A percentile compares a stretch with the other conserved stretches of the same genome.
phyloP scores from a whole-genome alignment of 2,329 filamentous ascomycete species.

The Cercospora nicotianae region DNA sequence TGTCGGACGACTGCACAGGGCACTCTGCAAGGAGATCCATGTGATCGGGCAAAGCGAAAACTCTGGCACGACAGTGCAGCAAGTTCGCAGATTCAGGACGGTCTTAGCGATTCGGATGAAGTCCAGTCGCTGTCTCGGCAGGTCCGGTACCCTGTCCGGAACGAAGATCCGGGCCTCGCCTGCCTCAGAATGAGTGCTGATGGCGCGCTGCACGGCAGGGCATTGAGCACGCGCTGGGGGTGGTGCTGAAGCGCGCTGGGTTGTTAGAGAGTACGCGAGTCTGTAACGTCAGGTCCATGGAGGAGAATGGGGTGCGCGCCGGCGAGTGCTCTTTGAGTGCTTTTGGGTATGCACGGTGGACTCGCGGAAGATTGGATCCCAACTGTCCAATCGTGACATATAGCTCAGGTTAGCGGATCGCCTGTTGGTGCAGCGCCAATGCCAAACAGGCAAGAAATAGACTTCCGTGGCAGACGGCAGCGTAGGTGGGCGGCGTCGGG shows the following conservation, averaged over 20 bases:
- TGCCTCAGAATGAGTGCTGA: conserved; percentile 15
- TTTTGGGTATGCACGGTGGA: conserved; percentile 3
- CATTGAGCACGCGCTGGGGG: neutral
- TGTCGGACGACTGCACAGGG: conserved; percentile 15
- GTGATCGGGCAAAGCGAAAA: conserved; percentile 20
- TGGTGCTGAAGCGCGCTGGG: neutral
- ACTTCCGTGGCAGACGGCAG: neutral
- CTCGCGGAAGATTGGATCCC: conserved; percentile 1
- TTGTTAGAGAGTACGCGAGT: neutral
- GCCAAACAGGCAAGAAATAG: conserved; percentile 8
- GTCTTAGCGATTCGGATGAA: conserved; percentile 18
- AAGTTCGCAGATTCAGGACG: conserved; percentile 25
- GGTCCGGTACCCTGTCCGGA: conserved; percentile 10
- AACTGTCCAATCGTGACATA: conserved; percentile 5
- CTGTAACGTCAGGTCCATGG: conserved; percentile 15
- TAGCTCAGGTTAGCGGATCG: conserved; percentile 4
- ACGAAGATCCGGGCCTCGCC: conserved; percentile 2
- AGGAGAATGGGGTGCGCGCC: neutral
- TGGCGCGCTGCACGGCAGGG: conserved; percentile 7
- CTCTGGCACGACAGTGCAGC: conserved; percentile 26
- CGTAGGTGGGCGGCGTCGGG: neutral
- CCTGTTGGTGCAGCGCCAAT: neutral
- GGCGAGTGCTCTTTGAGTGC: neutral
- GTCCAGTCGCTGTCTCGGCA: conserved; percentile 15
- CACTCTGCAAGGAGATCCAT: conserved; percentile 25